Conservation (phyloP, 495 filamentous ascomycete genomes). For the Xylaria bambusicola region DNA sequence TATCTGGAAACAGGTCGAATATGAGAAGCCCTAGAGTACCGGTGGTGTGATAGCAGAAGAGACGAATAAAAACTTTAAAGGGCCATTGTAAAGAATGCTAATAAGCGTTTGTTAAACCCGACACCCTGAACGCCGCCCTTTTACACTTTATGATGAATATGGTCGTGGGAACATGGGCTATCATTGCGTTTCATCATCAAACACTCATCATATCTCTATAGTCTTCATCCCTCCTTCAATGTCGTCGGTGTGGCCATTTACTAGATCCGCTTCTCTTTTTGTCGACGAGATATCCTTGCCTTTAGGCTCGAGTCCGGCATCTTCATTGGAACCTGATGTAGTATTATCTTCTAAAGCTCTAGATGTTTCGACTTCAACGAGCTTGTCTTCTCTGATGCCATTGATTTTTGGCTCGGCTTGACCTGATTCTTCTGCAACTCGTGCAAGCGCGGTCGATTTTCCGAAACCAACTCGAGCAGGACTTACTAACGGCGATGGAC, state of each 20-base stretch:
- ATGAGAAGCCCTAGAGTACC: not conserved
- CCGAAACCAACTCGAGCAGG: conserved; percentile 54
- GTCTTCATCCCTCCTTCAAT: conserved; percentile 57
- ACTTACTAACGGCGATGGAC: conserved; percentile 53
- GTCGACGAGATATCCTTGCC: conserved; percentile 23
- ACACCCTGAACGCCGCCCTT: conserved; percentile 35
- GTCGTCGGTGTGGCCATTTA: conserved; percentile 26
- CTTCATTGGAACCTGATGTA: conserved; percentile 31
- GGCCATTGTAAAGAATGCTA: conserved; percentile 15
- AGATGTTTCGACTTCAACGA: conserved; percentile 57
- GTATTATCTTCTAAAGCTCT: conserved; percentile 50
- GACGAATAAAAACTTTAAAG: not conserved
- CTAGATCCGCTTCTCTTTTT: conserved; percentile 26
- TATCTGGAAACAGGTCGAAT: too few species aligned
- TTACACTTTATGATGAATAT: conserved; percentile 29
- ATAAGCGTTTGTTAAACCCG: conserved; percentile 19
- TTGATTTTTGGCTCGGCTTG: conserved; percentile 27
- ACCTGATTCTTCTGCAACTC: conserved; percentile 52
- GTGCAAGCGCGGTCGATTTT: conserved; percentile 53
- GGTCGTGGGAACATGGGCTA: conserved; percentile 28
- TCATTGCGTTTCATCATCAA: conserved; percentile 31
- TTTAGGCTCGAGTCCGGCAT: conserved; percentile 23
- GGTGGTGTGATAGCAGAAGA: not conserved
- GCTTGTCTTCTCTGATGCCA: conserved; percentile 34
- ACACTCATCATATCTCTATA: conserved; percentile 55